Evolutionary conservation across 257 asterid species (phyloP).

Genomic region (Nicotiana paniculata): DNA sequence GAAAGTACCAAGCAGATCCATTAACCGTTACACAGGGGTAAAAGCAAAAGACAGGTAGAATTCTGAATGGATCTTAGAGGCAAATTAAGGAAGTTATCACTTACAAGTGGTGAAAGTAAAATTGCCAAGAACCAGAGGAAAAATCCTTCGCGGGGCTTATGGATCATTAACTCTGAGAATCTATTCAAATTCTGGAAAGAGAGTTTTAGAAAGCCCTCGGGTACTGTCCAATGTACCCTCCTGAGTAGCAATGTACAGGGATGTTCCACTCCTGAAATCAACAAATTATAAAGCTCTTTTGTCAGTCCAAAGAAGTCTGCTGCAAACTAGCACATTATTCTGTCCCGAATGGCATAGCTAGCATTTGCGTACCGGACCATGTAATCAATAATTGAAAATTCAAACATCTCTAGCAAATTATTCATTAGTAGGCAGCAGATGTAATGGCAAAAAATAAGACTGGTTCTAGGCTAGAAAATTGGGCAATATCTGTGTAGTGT

Average conservation of each 20-base stretch:
- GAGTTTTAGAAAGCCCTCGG: slow-evolving; percentile 25
- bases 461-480: not conserved
- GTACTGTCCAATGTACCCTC: slow-evolving; percentile 42
- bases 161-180: slow-evolving; percentile 52
- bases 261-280: slow-evolving; percentile 30
- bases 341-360: not conserved
- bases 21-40: not conserved
- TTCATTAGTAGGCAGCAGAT: not conserved
- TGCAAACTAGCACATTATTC: not conserved
- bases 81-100: slow-evolving; percentile 26
- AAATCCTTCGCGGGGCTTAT: slow-evolving; percentile 49
- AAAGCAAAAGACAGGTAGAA: not conserved
- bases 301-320: not conserved
- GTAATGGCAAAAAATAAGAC: not conserved
- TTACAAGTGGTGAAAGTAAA: slow-evolving; percentile 34
- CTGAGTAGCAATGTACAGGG: slow-evolving; percentile 53
- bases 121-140: slow-evolving; percentile 35
- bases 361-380: not conserved
- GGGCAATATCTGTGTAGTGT: not conserved
- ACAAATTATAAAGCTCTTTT: not conserved
- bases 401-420: not conserved
- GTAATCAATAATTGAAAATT: no score
- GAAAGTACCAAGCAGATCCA: not conserved
- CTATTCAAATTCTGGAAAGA: slow-evolving; percentile 37
- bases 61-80: not conserved